These are phyloP conservation scores for Fusarium citri DNA, from an alignment of 2,329 filamentous ascomycete genomes.

Conservation along the genomic window DNA sequence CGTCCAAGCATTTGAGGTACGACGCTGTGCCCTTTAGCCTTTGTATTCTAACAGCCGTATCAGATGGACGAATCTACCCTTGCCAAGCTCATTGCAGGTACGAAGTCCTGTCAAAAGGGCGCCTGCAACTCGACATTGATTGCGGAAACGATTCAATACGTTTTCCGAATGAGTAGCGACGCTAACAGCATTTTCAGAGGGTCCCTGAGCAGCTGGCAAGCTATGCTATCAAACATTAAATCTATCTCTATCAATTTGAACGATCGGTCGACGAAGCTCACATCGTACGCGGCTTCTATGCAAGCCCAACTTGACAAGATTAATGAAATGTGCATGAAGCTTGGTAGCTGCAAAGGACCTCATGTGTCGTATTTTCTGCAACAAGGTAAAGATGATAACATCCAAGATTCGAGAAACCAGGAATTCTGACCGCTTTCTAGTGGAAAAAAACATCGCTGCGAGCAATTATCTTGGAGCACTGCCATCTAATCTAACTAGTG, in stretches of 20 bases:
- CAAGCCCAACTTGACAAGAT: neutral
- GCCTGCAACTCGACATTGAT: neutral
- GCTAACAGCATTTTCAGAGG: neutral
- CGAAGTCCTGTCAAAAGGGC: neutral
- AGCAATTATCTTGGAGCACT: neutral
- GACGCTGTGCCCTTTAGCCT: too few species aligned
- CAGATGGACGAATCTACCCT: neutral
- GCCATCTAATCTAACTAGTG: neutral
- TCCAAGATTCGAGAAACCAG: too few species aligned
- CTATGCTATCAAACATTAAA: neutral
- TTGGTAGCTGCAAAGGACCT: neutral
- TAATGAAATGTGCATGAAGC: neutral
- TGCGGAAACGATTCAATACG: neutral
- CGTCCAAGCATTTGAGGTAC: neutral
- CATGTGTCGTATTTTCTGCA: neutral
- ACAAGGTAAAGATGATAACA: too few species aligned
- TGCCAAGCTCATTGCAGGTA: neutral
- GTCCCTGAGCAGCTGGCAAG: neutral
- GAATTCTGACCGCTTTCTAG: neutral
- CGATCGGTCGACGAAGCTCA: neutral
- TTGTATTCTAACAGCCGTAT: too few species aligned
- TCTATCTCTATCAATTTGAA: rapidly evolving
- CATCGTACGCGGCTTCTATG: neutral
- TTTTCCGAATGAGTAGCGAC: neutral
- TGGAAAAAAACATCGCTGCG: neutral